Percentiles rank a stretch among this genome's conserved stretches.
Evolutionary conservation across 495 filamentous ascomycete species (phyloP).

Genomic region (Terfezia claveryi): DNA sequence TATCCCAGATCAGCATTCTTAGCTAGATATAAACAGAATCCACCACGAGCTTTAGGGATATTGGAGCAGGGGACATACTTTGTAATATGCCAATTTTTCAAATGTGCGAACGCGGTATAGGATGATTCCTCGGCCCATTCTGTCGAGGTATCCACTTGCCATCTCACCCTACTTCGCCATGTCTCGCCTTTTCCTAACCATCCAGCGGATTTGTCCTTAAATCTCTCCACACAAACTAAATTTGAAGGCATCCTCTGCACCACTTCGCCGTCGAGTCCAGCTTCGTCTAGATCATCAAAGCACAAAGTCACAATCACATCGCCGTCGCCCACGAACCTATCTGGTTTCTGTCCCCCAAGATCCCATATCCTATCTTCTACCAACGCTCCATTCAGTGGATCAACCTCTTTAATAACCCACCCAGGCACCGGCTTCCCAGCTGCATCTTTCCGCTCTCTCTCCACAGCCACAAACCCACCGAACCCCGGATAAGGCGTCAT

Average conservation of each 20-base stretch:
- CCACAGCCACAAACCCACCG: slow-evolving; percentile 11
- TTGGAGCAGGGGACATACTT: slow-evolving; percentile 2
- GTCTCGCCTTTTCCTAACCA: slow-evolving; percentile 1
- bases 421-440: slow-evolving; percentile 6
- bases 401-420: slow-evolving; percentile 1
- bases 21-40: no score
- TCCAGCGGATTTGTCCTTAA: neutral
- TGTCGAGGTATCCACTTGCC: slow-evolving; percentile 14
- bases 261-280: neutral
- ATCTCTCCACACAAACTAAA: slow-evolving; percentile 11
- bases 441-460: slow-evolving; percentile 5
- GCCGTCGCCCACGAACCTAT: slow-evolving; percentile 13
- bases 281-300: slow-evolving; percentile 4
- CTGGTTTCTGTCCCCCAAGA: slow-evolving; percentile 10
- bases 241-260: slow-evolving; percentile 8
- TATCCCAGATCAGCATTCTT: neutral
- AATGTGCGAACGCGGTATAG: slow-evolving; percentile 15
- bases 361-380: slow-evolving; percentile 3
- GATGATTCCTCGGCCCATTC: slow-evolving; percentile 11
- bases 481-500: slow-evolving; percentile 11
- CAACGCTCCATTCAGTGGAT: slow-evolving; percentile 1
- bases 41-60: no score
- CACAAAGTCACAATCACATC: slow-evolving; percentile 14
- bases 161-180: slow-evolving; percentile 10
- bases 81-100: slow-evolving; percentile 19